Evolutionary conservation across 2,329 filamentous ascomycete genomes (phyloP), one percentile per base, ranked within the genome.

Genomic region (Pseudocercospora pini-densiflorae): DNA sequence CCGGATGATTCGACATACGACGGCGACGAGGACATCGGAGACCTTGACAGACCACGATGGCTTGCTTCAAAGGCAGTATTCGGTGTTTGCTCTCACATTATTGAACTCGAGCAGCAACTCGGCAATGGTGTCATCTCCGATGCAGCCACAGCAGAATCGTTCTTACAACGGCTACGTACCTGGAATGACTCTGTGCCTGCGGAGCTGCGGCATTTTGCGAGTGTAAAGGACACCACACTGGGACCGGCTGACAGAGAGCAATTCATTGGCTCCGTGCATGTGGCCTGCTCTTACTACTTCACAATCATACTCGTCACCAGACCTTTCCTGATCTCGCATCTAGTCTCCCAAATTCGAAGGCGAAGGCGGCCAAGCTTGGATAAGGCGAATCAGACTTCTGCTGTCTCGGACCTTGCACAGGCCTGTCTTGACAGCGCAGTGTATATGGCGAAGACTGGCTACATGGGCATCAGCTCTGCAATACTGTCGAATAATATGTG

Each of bases 201-300:
- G 1, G 62, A 72, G 27, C 71, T 73, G n/a, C 65, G 71, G 23
- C 71, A 71, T 27, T 71, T 70, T 16, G 68, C 71, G 12, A 69
- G 68, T 31, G 64, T 70, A 3, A 70, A 70, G 21, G 64, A 67
- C 29, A 68, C 60, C 23, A 58, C 63, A 4, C 61, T 70, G 8
- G 63, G 68, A n/a, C 62, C 70, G 8, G 63, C 63, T 21, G 65
- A 73, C 49, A 63, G 68, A 55, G 68, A 68, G 45, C 31, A 71
- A 2, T 73, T 70, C 57, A 68, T 73, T 14, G 72, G 71, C 2
- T 65, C 68, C 24, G 78, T 87, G 1, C 85, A 88, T 62, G 81
- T 88, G 5, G 84, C 85, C 0, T 88, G 86, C 64, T 77, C 84
- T 0, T 88, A 88, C 69, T 87, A 88, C 68, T 86, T 88, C 62